Evolutionary conservation across 2,329 filamentous ascomycete genomes (phyloP).

Genomic region (Ramularia endophylla): DNA sequence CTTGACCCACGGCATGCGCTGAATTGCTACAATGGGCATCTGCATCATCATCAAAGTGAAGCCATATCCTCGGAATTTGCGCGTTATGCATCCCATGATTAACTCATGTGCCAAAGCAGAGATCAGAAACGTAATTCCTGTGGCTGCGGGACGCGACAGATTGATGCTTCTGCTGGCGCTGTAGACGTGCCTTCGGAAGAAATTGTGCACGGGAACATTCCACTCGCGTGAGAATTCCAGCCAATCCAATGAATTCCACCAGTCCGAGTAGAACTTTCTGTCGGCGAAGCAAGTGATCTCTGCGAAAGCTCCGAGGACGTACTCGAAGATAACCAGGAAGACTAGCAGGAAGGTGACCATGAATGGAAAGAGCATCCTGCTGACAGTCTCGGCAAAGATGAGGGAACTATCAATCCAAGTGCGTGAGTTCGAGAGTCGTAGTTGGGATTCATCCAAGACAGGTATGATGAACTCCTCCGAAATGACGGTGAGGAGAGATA

Average conservation of each 20-base stretch:
- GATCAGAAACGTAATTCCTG: slow-evolving; percentile 85
- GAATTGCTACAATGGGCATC: slow-evolving; percentile 87
- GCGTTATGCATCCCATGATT: slow-evolving; percentile 96
- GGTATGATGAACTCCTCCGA: slow-evolving; percentile 95
- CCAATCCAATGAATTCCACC: slow-evolving; percentile 75
- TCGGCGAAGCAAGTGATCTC: slow-evolving; percentile 83
- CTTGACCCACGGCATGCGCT: slow-evolving; percentile 71
- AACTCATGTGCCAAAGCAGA: slow-evolving; percentile 87
- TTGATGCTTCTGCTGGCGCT: slow-evolving; percentile 64
- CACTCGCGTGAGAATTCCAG: slow-evolving; percentile 94
- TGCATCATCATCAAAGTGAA: slow-evolving; percentile 86
- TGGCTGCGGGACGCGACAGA: slow-evolving; percentile 71
- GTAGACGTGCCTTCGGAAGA: slow-evolving; percentile 92
- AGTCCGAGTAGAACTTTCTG: slow-evolving; percentile 81
- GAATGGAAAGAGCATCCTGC: slow-evolving; percentile 89
- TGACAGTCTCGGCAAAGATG: slow-evolving; percentile 83
- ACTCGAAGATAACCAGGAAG: slow-evolving; percentile 98
- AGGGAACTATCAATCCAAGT: slow-evolving; percentile 62
- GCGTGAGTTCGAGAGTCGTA: slow-evolving; percentile 43
- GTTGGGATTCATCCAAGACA: slow-evolving; percentile 69
- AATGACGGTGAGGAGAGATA: slow-evolving; percentile 85
- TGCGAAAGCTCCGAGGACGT: slow-evolving; percentile 87
- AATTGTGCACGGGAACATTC: slow-evolving; percentile 97
- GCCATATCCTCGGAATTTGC: slow-evolving; percentile 91
- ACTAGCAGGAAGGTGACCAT: slow-evolving; percentile 94